Base-by-base conservation (phyloP, 441 rosid genomes). In the Eutrema salsugineum region DNA sequence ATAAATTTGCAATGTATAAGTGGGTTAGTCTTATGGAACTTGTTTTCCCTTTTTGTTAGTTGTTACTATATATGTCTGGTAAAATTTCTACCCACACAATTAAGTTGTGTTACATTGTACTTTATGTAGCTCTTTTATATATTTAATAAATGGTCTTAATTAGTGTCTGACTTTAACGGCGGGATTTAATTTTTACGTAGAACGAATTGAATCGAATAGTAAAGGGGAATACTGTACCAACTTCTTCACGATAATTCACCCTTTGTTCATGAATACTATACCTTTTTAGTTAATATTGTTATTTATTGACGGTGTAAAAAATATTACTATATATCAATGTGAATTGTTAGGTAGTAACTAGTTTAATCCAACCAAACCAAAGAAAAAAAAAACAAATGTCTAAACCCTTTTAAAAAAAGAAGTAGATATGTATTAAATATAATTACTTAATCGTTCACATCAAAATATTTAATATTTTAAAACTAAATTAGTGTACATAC, bases 141-240 rank as follows among this genome's bases (percentile, higher is more conserved):
- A 22, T 22, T 24, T 22, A 33, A 33, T 27, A 22, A 14, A 10
- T 19, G 38, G 71, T 30, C 72, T 48, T 73, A 50, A 74, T 51
- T 67, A 60, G 68, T 44, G 50, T 60, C 70, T 68, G 79, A 67
- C 70, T 68, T 68, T 68, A 60, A 53, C 70, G 70, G 74, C 79
- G 74, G 61, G 56, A 38, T 62, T 74, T 53, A 54, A 54, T 22
- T 43, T 70, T 68, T 68, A 68, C 30, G 57, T 61, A 48, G 66
- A 33, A 49, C 10, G 3, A 36, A 40, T 39, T 32, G 32, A 53
- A 12, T 43, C 53, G 24, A 51, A 42, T 67, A 60, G 68, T 49
- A 51, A 59, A 48, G 22, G 27, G 42, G 47, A 20, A 17, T 53
- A 47, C 77, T 57, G 66, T 20, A 48, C 60, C 51, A 64, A 39